These are phyloP conservation scores for Talaromyces verruculosus DNA, from an alignment of 2,329 filamentous ascomycete genomes.

Conservation along the genomic window DNA sequence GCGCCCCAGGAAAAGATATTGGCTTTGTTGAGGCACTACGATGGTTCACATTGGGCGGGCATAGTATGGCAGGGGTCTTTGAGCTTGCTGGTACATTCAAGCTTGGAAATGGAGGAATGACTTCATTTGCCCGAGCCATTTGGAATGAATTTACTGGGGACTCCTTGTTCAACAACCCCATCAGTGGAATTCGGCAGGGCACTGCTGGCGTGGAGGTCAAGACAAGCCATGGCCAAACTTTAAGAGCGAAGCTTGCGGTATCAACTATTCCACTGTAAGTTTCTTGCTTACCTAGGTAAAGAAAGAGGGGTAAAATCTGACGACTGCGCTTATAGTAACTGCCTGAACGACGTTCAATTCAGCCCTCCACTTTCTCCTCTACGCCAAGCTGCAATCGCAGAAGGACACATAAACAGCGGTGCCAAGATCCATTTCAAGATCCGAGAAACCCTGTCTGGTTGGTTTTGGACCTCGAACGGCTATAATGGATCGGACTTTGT, in stretches of 20 bases:
- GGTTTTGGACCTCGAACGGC: background rate
- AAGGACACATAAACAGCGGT: background rate
- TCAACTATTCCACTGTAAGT: background rate
- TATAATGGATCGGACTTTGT: background rate
- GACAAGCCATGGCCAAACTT: background rate
- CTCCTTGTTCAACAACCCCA: background rate
- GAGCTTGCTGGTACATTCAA: background rate
- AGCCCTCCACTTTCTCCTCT: background rate
- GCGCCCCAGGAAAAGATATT: background rate
- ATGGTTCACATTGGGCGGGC: background rate
- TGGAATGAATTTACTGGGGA: background rate
- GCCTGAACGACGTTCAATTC: background rate
- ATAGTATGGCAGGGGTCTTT: background rate
- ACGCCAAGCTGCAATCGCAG: background rate
- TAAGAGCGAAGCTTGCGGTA: background rate
- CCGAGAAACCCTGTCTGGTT: background rate
- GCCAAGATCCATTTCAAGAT: conserved; percentile 3
- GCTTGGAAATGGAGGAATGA: background rate
- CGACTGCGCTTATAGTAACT: background rate
- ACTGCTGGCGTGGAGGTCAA: background rate
- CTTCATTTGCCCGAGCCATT: background rate
- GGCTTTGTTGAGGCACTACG: background rate
- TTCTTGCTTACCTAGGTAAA: background rate
- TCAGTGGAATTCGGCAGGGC: background rate
- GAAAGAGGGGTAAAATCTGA: background rate